These are phyloP conservation scores for Torrubiella hemipterigena DNA, from an alignment of 2,329 filamentous ascomycete species.

Conservation along the genomic window DNA sequence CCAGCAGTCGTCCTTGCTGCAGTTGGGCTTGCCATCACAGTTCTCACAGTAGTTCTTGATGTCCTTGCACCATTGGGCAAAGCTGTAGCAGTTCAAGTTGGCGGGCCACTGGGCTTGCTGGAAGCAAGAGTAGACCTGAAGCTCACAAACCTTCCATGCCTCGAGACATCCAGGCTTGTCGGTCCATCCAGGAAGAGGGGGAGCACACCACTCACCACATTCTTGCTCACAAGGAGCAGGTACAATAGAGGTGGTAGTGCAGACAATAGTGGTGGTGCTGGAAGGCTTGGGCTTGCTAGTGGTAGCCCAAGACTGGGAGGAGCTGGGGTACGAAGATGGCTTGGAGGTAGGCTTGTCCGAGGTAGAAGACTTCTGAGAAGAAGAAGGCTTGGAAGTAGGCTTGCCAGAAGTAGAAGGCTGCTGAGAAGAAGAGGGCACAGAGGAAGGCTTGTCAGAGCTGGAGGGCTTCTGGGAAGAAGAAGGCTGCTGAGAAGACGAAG, in stretches of 20 bases:
- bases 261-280: conserved; percentile 25
- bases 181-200: conserved; percentile 34
- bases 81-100: conserved; percentile 36
- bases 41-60: conserved; percentile 31
- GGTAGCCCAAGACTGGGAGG: conserved; percentile 18
- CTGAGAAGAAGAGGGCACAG: too few species aligned
- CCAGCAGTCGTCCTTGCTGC: conserved; percentile 31
- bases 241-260: conserved; percentile 31
- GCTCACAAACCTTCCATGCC: conserved; percentile 29
- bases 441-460: too few species aligned
- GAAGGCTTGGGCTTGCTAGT: conserved; percentile 12
- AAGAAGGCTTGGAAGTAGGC: conserved; percentile 13
- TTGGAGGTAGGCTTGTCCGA: conserved; percentile 14
- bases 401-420: too few species aligned
- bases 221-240: conserved; percentile 40
- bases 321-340: conserved; percentile 16
- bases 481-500: conserved; percentile 12
- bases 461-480: conserved; percentile 17
- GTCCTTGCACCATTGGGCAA: conserved; percentile 34
- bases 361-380: conserved; percentile 22
- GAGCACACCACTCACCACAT: conserved; percentile 41
- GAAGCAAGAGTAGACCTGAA: conserved; percentile 40
- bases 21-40: conserved; percentile 20
- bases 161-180: conserved; percentile 27
- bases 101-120: conserved; percentile 36